Percentiles rank a stretch among this genome's conserved stretches.
phyloP scores from a whole-genome alignment of 768 basidiomycete genomes.

The Tulasnella sp. region DNA sequence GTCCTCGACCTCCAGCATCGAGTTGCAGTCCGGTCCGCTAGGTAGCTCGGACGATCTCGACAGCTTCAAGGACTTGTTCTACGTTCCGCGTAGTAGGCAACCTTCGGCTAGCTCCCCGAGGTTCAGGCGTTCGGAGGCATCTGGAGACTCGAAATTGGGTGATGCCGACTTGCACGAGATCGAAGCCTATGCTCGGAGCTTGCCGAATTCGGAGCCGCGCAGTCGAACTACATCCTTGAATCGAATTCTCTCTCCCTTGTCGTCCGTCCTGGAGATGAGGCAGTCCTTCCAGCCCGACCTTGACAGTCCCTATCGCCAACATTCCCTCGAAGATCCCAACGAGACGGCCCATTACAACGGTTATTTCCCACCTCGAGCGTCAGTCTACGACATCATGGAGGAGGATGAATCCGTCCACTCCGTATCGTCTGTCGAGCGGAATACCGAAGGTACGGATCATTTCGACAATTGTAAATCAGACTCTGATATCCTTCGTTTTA shows the following conservation, averaged over 20 bases:
- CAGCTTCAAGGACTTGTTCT: slow-evolving; percentile 15
- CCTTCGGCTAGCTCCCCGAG: slow-evolving; percentile 1
- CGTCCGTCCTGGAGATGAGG: slow-evolving; percentile 1
- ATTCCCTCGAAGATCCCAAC: neutral
- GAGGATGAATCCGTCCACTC: slow-evolving; percentile 2
- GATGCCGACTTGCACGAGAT: neutral
- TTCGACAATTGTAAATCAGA: neutral
- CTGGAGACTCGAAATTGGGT: neutral
- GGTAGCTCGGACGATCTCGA: slow-evolving; percentile 16
- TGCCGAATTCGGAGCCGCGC: neutral
- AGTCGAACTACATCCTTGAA: neutral
- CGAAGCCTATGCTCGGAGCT: neutral
- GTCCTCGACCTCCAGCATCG: neutral
- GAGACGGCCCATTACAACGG: neutral
- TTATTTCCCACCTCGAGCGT: neutral
- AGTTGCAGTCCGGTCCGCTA: neutral
- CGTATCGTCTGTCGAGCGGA: neutral
- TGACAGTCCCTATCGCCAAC: neutral
- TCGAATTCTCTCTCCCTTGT: slow-evolving; percentile 4
- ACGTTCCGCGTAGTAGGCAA: slow-evolving; percentile 8
- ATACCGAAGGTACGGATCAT: slow-evolving; percentile 1
- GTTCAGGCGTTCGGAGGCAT: neutral
- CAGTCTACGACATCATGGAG: slow-evolving; percentile 5
- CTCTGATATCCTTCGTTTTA: neutral
- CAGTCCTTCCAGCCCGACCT: neutral